A percentile compares a stretch with the other conserved stretches of the same genome.
These are phyloP conservation scores for Allium cepa DNA, from an alignment of 106 monocot species.

Conservation along the genomic window DNA sequence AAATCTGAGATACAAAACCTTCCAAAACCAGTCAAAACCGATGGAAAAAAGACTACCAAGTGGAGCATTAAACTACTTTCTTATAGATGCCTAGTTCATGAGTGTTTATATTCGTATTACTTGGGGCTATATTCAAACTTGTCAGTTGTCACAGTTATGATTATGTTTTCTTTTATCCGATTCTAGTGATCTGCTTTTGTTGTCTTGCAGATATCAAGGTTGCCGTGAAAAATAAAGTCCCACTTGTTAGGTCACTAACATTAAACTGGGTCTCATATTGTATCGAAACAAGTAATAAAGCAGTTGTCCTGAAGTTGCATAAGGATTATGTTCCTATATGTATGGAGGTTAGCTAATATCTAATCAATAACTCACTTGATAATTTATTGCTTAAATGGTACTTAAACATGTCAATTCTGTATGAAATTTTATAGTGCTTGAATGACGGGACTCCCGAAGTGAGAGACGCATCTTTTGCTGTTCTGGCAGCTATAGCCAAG, in stretches of 20 bases:
- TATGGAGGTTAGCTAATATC: slow-evolving; percentile 67
- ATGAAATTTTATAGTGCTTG: slow-evolving; percentile 46
- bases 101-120: background rate
- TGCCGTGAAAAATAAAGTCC: slow-evolving; percentile 96
- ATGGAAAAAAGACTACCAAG: no score
- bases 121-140: no score
- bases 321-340: slow-evolving; percentile 99
- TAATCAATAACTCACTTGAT: background rate
- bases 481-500: slow-evolving; percentile 88
- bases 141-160: background rate
- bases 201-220: slow-evolving; percentile 65
- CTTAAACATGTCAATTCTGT: background rate
- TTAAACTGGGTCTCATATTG: slow-evolving; percentile 95
- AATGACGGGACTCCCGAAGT: slow-evolving; percentile 99
- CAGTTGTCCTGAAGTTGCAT: slow-evolving; percentile 83
- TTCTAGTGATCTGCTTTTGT: no score
- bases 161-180: background rate
- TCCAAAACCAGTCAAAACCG: no score
- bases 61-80: no score
- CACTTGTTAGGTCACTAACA: slow-evolving; percentile 85
- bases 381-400: background rate
- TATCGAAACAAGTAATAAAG: slow-evolving; percentile 88
- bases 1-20: no score
- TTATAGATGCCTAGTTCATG: background rate
- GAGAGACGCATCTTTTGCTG: slow-evolving; percentile 94